These are phyloP conservation scores for Hymenoscyphus repandus DNA, from an alignment of 2,329 filamentous ascomycete genomes.

Conservation along the genomic window DNA sequence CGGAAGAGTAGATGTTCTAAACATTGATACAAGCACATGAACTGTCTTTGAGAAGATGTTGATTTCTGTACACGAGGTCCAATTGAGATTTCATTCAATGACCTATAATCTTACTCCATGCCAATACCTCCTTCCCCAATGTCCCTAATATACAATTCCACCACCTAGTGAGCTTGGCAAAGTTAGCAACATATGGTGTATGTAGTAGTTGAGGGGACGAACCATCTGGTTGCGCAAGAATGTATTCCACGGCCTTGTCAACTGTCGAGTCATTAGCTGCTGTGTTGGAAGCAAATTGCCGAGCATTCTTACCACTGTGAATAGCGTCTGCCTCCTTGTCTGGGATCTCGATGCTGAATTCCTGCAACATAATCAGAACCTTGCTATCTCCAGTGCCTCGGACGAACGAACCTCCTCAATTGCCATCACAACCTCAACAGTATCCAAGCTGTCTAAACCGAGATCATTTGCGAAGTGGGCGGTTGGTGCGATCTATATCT, in stretches of 20 bases:
- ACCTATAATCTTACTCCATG: conserved; percentile 13
- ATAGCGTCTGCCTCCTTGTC: conserved; percentile 75
- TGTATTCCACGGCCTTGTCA: conserved; percentile 72
- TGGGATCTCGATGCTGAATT: conserved; percentile 74
- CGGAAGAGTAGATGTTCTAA: conserved; percentile 30
- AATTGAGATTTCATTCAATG: conserved; percentile 17
- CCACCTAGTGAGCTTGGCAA: conserved; percentile 28
- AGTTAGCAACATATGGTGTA: conserved; percentile 9
- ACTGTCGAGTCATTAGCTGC: conserved; percentile 41
- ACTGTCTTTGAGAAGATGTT: conserved; percentile 24
- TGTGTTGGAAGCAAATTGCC: not conserved
- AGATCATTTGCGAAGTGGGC: conserved; percentile 98
- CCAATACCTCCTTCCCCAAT: conserved; percentile 6
- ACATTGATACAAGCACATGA: conserved; percentile 32
- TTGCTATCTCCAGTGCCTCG: not conserved
- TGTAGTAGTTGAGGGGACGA: conserved; percentile 31
- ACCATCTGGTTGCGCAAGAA: conserved; percentile 71
- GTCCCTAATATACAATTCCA: conserved; percentile 27
- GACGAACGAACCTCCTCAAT: conserved; percentile 76
- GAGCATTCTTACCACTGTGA: conserved; percentile 59
- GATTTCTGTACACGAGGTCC: conserved; percentile 25
- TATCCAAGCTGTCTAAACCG: conserved; percentile 93
- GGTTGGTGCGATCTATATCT: conserved; percentile 65
- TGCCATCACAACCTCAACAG: conserved; percentile 99
- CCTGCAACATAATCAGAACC: conserved; percentile 33